Evolutionary conservation across 2,329 filamentous ascomycete genomes (phyloP).

Genomic region (Talaromyces piceae): DNA sequence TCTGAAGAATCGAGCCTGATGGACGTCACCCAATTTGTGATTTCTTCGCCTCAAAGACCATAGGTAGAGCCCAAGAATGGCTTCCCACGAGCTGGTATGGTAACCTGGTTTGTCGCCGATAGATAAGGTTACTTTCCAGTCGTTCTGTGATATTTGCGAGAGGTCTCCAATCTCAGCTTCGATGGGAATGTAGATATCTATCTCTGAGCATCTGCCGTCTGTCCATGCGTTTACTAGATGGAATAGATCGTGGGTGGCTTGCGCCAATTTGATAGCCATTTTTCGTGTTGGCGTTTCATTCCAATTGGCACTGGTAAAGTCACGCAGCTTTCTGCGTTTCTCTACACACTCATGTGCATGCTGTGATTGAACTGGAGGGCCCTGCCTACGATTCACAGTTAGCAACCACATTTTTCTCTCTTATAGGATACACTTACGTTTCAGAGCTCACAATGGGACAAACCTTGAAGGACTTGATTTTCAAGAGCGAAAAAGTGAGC

Average conservation of each 20-base stretch:
- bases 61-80: not conserved
- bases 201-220: not conserved
- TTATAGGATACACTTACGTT: not conserved
- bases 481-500: slow-evolving; percentile 23
- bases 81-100: not conserved
- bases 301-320: slow-evolving; percentile 3
- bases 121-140: not conserved
- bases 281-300: not conserved
- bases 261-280: not conserved
- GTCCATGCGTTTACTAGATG: not conserved
- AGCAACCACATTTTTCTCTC: not conserved
- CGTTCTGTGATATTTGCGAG: not conserved
- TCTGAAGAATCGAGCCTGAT: not conserved
- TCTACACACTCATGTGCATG: not conserved
- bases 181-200: slow-evolving; percentile 3
- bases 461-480: slow-evolving; percentile 18
- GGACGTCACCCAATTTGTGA: not conserved
- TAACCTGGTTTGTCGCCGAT: not conserved
- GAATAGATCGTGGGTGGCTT: not conserved
- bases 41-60: not conserved
- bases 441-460: not conserved
- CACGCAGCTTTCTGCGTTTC: slow-evolving; percentile 2
- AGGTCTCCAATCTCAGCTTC: not conserved
- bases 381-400: not conserved
- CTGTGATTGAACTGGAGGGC: not conserved